Percentiles rank a stretch among this genome's conserved stretches.
These are phyloP conservation scores for Jamesozyma piceae DNA, from an alignment of 805 yeast genomes.

Conservation along the genomic window DNA sequence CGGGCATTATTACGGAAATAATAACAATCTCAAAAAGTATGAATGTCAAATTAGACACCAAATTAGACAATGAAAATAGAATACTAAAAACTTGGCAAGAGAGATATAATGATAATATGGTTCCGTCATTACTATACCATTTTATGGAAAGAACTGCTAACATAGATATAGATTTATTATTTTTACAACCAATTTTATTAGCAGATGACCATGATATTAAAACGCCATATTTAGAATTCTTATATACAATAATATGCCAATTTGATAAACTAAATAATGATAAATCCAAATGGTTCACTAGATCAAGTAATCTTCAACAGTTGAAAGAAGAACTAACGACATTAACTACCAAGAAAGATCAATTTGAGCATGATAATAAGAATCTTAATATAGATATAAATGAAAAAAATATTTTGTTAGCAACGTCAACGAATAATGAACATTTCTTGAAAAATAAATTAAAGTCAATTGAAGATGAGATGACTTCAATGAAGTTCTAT, in stretches of 20 bases:
- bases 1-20: constrained; percentile 68
- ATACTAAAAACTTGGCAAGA: constrained; percentile 44
- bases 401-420: not conserved
- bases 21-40: constrained; percentile 60
- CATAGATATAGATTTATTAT: constrained; percentile 57
- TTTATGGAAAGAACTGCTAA: constrained; percentile 40
- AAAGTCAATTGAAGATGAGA: not conserved
- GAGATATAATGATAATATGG: constrained; percentile 31
- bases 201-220: constrained; percentile 79
- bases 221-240: constrained; percentile 82
- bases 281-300: constrained; percentile 26
- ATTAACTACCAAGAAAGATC: constrained; percentile 1
- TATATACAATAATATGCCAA: constrained; percentile 69
- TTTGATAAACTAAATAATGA: constrained; percentile 39
- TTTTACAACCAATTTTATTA: constrained; percentile 75
- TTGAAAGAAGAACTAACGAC: not conserved
- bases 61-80: constrained; percentile 50
- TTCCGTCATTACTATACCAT: constrained; percentile 56
- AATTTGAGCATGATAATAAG: not conserved
- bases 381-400: not conserved
- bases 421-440: not conserved
- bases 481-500: not conserved
- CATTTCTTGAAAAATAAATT: not conserved
- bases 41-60: constrained; percentile 59
- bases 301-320: constrained; percentile 6